Evolutionary conservation across 805 yeast genomes (phyloP).

Genomic region (Wickerhamiella kurtzmanii): DNA sequence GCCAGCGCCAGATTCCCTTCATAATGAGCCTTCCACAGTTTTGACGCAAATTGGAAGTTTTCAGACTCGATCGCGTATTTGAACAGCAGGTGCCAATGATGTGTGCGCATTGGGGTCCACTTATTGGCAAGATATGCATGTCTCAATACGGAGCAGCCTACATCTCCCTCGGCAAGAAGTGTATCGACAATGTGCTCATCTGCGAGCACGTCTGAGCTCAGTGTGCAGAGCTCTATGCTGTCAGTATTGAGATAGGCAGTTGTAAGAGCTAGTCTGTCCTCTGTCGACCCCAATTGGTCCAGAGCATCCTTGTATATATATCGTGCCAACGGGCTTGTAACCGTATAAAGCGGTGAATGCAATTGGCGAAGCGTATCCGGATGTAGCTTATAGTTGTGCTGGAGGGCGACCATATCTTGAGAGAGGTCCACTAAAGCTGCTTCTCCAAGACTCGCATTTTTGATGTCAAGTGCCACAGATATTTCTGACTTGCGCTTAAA

Average conservation of each 20-base stretch:
- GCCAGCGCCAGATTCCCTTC: neutral
- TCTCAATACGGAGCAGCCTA: neutral
- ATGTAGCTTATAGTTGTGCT: conserved; percentile 1
- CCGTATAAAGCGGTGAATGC: conserved; percentile 3
- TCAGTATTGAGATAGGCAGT: neutral
- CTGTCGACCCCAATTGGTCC: conserved; percentile 1
- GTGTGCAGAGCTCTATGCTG: neutral
- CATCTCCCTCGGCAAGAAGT: neutral
- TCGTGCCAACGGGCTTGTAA: conserved; percentile 8
- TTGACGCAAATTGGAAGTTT: conserved; percentile 2
- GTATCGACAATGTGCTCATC: neutral
- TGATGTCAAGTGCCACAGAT: conserved; percentile 8
- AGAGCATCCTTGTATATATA: conserved; percentile 4
- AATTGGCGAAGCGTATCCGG: conserved; percentile 4
- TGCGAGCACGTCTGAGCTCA: neutral
- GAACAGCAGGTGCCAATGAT: conserved; percentile 6
- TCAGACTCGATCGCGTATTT: conserved; percentile 2
- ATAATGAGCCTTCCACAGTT: conserved; percentile 7
- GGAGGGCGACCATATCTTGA: neutral
- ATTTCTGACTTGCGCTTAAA: conserved; percentile 4
- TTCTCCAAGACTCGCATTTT: conserved; percentile 4
- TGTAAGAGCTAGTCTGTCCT: neutral
- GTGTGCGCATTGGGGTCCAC: neutral
- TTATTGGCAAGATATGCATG: neutral
- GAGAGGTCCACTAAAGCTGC: conserved; percentile 7